These are phyloP conservation scores for Inonotus hispidus DNA, from an alignment of 1,284 basidiomycete genomes.

Conservation along the genomic window DNA sequence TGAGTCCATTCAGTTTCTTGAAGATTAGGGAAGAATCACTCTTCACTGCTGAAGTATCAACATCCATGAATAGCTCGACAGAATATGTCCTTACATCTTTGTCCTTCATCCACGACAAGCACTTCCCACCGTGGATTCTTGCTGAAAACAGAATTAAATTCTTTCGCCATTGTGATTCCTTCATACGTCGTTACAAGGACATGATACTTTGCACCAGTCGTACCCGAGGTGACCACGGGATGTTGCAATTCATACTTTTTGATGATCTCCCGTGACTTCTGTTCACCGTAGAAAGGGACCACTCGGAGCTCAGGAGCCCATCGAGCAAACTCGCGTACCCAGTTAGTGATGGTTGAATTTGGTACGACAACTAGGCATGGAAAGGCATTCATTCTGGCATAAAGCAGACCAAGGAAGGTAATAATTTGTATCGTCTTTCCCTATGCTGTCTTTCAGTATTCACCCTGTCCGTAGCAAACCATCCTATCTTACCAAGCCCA, in stretches of 20 bases:
- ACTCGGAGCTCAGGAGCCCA: constrained; percentile 85
- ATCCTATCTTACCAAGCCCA: constrained; percentile 70
- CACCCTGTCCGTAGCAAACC: neutral
- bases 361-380: constrained; percentile 91
- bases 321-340: constrained; percentile 82
- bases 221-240: constrained; percentile 31
- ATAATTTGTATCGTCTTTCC: constrained; percentile 94
- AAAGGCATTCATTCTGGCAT: constrained; percentile 51
- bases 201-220: constrained; percentile 66
- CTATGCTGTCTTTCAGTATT: constrained; percentile 32
- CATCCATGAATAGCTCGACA: constrained; percentile 5
- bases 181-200: constrained; percentile 92
- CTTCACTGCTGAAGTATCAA: constrained; percentile 54
- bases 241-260: constrained; percentile 81
- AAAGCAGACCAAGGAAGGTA: constrained; percentile 79
- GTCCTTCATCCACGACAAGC: constrained; percentile 90
- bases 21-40: constrained; percentile 78
- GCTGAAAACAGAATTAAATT: constrained; percentile 73
- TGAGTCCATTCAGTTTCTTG: constrained; percentile 76
- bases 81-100: constrained; percentile 58
- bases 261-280: constrained; percentile 75
- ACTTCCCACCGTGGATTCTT: constrained; percentile 86
- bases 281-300: constrained; percentile 79
- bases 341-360: constrained; percentile 90
- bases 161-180: constrained; percentile 56